These are phyloP conservation scores for Pestalotiopsis sp. DNA, from an alignment of 2,329 filamentous ascomycete species.

Conservation along the genomic window DNA sequence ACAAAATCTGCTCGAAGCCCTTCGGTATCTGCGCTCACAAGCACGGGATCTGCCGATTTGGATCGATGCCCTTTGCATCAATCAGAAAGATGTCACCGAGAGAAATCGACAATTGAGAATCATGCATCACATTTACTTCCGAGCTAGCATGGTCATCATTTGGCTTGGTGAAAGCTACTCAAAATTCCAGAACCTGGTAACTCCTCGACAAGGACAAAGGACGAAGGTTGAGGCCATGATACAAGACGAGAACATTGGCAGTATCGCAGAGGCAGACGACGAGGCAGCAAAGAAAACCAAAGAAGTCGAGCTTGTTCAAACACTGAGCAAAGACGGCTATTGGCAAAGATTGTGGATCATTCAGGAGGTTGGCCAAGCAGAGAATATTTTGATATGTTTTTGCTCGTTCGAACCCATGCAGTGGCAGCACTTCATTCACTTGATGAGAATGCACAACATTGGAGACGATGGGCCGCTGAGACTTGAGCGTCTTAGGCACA, in stretches of 20 bases:
- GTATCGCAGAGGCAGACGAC: background rate
- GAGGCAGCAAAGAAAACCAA: background rate
- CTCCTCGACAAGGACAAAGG: background rate
- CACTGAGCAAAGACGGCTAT: slow-evolving; percentile 21
- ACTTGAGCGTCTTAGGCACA: slow-evolving; percentile 20
- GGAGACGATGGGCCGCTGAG: slow-evolving; percentile 18
- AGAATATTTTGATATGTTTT: slow-evolving; percentile 26
- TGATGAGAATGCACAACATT: slow-evolving; percentile 18
- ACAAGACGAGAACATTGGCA: background rate
- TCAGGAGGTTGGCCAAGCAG: slow-evolving; percentile 30
- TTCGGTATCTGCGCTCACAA: slow-evolving; percentile 19
- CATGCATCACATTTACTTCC: slow-evolving; percentile 27
- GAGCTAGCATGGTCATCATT: slow-evolving; percentile 21
- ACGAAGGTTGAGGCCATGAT: background rate
- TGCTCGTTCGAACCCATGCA: slow-evolving; percentile 13
- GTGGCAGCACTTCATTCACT: slow-evolving; percentile 22
- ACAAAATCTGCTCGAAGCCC: slow-evolving; percentile 19
- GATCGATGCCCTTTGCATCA: slow-evolving; percentile 29
- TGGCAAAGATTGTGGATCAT: slow-evolving; percentile 29
- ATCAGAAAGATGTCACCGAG: slow-evolving; percentile 24
- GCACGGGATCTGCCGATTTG: slow-evolving; percentile 14
- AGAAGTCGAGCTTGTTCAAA: slow-evolving; percentile 12
- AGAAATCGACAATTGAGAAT: slow-evolving; percentile 23
- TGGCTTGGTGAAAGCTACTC: slow-evolving; percentile 22
- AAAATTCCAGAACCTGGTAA: background rate